Evolutionary conservation across 495 filamentous ascomycete species (phyloP).

Genomic region (Podospora appendiculata): DNA sequence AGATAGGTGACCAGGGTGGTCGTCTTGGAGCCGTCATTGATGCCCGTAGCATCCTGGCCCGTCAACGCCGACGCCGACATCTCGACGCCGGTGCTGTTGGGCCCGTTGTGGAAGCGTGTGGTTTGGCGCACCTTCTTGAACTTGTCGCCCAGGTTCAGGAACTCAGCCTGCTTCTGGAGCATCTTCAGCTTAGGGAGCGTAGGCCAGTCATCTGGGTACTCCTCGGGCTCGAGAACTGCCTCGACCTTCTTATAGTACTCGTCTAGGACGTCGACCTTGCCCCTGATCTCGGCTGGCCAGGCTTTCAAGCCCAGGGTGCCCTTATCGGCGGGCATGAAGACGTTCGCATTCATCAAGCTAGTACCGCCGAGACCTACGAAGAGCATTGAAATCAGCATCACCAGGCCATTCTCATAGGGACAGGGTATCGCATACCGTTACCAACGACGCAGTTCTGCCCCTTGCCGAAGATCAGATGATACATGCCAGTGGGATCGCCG

Average conservation of each 20-base stretch:
- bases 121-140: slow-evolving; percentile 54
- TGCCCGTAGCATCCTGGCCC: slow-evolving; percentile 54
- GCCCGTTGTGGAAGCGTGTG: slow-evolving; percentile 51
- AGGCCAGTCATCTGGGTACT: slow-evolving; percentile 51
- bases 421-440: slow-evolving; percentile 41
- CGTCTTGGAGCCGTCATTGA: slow-evolving; percentile 63
- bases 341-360: slow-evolving; percentile 60
- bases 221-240: slow-evolving; percentile 49
- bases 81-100: slow-evolving; percentile 53
- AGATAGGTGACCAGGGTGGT: slow-evolving; percentile 59
- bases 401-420: background rate
- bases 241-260: slow-evolving; percentile 50
- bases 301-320: slow-evolving; percentile 42
- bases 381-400: background rate
- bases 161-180: slow-evolving; percentile 47
- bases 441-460: slow-evolving; percentile 59
- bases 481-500: slow-evolving; percentile 53
- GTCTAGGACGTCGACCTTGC: slow-evolving; percentile 35
- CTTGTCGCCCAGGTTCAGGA: slow-evolving; percentile 40
- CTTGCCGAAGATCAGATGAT: slow-evolving; percentile 54
- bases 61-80: slow-evolving; percentile 53
- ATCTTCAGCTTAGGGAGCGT: slow-evolving; percentile 47
- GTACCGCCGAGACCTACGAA: slow-evolving; percentile 52
- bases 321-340: slow-evolving; percentile 54
- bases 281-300: slow-evolving; percentile 54